Percentiles rank a stretch among this genome's conserved stretches.
phyloP scores from a whole-genome alignment of 768 basidiomycete genomes.

The Russula virescens region DNA sequence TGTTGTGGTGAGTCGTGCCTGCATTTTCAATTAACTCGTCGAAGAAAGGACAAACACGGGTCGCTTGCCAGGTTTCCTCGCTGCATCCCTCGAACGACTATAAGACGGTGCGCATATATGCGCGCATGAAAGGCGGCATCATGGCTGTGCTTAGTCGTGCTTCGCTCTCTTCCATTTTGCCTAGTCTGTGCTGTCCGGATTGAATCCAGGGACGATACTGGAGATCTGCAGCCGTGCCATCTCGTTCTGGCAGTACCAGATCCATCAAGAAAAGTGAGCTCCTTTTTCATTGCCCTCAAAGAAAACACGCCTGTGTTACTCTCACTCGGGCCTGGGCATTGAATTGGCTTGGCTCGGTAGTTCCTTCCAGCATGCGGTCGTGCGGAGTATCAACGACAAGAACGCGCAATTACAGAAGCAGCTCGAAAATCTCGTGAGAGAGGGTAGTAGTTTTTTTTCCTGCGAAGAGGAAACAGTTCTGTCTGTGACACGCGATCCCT shows the following conservation, averaged over 20 bases:
- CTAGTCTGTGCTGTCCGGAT: conserved; percentile 79
- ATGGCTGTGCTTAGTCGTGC: not conserved
- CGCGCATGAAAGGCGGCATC: conserved; percentile 29
- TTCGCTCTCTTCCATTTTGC: not conserved
- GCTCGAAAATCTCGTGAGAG: conserved; percentile 76
- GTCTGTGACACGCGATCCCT: not conserved
- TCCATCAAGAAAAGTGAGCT: conserved; percentile 73
- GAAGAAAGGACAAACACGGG: not conserved
- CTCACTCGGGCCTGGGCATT: not conserved
- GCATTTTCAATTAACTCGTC: not conserved
- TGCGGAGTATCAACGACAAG: conserved; percentile 76
- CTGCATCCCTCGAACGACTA: conserved; percentile 86
- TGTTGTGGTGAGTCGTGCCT: conserved; percentile 28
- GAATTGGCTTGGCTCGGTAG: conserved; percentile 31
- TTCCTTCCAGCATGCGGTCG: conserved; percentile 79
- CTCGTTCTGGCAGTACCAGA: conserved; percentile 89
- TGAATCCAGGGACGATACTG: conserved; percentile 66
- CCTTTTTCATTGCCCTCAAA: not conserved
- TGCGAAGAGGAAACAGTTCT: not conserved
- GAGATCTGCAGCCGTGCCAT: conserved; percentile 86
- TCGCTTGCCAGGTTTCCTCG: conserved; percentile 58
- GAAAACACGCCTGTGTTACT: not conserved
- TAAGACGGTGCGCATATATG: conserved; percentile 58
- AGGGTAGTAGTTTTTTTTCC: conserved; percentile 44
- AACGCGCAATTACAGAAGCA: conserved; percentile 81